Conservation (phyloP, 768 basidiomycete species). For the Leccinum rimulosum region DNA sequence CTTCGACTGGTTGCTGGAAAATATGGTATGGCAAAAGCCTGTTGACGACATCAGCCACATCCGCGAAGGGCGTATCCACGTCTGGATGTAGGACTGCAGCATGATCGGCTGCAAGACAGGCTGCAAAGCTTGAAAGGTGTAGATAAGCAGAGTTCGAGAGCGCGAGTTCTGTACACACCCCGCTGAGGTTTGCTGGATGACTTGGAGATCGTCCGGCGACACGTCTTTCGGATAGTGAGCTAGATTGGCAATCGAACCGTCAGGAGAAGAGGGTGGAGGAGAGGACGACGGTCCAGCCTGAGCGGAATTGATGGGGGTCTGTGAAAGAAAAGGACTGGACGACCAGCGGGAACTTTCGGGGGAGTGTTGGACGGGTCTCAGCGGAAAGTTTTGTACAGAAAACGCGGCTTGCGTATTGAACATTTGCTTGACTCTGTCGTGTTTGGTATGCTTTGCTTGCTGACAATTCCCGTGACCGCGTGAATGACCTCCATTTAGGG, state of each 20-base stretch:
- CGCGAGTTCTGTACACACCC: slow-evolving; percentile 39
- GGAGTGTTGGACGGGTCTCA: slow-evolving; percentile 15
- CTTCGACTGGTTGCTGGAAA: slow-evolving; percentile 71
- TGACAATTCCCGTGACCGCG: slow-evolving; percentile 38
- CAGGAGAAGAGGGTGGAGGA: slow-evolving; percentile 8
- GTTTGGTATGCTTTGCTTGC: slow-evolving; percentile 39
- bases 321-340: slow-evolving; percentile 2
- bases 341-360: background rate
- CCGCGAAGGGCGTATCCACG: slow-evolving; percentile 64
- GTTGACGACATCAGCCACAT: slow-evolving; percentile 61
- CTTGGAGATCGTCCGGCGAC: slow-evolving; percentile 50
- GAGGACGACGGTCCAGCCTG: slow-evolving; percentile 28
- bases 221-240: slow-evolving; percentile 34
- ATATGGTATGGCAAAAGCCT: slow-evolving; percentile 79
- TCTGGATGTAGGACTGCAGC: slow-evolving; percentile 59
- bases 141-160: slow-evolving; percentile 13
- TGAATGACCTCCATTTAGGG: slow-evolving; percentile 35
- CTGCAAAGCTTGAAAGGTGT: slow-evolving; percentile 45
- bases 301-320: slow-evolving; percentile 7
- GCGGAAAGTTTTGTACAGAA: slow-evolving; percentile 29
- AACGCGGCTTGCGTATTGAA: slow-evolving; percentile 27
- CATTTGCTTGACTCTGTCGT: slow-evolving; percentile 36
- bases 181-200: slow-evolving; percentile 44
- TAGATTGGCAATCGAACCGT: slow-evolving; percentile 27
- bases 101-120: slow-evolving; percentile 63